Base-by-base conservation (phyloP, 2,329 filamentous ascomycete species). In the Fusarium longipes region DNA sequence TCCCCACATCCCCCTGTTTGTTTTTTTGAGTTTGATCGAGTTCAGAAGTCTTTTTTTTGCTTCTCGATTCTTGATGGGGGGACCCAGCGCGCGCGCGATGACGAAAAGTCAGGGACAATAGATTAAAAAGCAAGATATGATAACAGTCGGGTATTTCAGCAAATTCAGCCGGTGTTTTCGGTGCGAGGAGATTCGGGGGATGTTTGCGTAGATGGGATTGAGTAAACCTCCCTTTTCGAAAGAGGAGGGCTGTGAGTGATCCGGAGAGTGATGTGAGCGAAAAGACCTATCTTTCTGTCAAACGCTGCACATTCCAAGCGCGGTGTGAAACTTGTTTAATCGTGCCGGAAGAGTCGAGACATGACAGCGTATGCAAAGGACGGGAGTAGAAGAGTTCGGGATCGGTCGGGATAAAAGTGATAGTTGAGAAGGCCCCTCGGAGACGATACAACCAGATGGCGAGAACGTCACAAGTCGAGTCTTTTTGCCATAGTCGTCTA, bases 401-500 rank as follows among this genome's bases (percentile, higher is more conserved):
- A 52, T 63, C 44, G 51, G 22, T 58, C 44, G 60, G 38, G 30
- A 29, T 24, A 10, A 47, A 36, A 18, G 17, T 43, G 42, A 15
- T 62, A 8, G 22, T 58, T 25, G 42, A 20, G 35, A 38, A 52
- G 32, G 18, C n/a, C 58, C 51, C 58, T 45, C 58, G 2, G 6
- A 22, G 29, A 39, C 20, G 39, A 42, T 50, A 35, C 25, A 32
- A 24, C 17, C 42, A 30, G 32, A 48, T 33, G 30, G 24, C 25
- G 49, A 32, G 32, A 50, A 35, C 9, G 33, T 39, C 17, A n/a
- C 40, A 50, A 35, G 45, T 61, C 54, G 33, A 52, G 57, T 43
- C 50, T 40, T 20, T 25, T 40, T 40, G 15, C 32, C 32, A 24
- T 35, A 14, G 35, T 25, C 40, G 27, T 60, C 71, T 84, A 87